Evolutionary conservation across 2,329 filamentous ascomycete species (phyloP).

Genomic region (Paecilomyces formosus): DNA sequence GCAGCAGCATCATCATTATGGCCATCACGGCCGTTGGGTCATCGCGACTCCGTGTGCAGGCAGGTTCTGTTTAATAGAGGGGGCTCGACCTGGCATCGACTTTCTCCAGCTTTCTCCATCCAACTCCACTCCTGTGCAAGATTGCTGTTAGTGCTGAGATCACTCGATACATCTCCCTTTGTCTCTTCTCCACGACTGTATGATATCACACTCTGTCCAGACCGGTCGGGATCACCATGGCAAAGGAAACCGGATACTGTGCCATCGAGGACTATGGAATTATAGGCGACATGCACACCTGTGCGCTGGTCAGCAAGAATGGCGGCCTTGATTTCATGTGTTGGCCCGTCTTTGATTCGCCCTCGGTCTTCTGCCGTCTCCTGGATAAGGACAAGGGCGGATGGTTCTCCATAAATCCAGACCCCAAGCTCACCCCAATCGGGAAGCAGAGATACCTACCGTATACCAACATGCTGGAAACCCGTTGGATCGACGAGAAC

Average conservation of each 20-base stretch:
- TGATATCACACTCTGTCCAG: background rate
- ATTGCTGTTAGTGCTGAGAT: background rate
- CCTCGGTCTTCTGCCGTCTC: conserved; percentile 65
- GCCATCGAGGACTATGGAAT: conserved; percentile 69
- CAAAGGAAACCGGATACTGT: conserved; percentile 13
- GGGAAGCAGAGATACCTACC: conserved; percentile 74
- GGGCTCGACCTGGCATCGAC: background rate
- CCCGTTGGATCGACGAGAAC: conserved; percentile 68
- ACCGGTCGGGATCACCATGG: background rate
- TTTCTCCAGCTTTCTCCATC: background rate
- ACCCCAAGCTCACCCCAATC: conserved; percentile 46
- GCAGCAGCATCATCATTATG: background rate
- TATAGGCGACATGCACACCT: conserved; percentile 74
- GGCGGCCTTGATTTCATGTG: conserved; percentile 73
- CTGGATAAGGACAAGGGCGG: conserved; percentile 69
- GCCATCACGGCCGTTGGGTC: background rate
- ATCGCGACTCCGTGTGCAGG: background rate
- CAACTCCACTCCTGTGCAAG: background rate
- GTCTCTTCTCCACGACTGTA: background rate
- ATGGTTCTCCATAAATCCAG: conserved; percentile 57
- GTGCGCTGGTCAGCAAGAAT: conserved; percentile 65
- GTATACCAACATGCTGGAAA: conserved; percentile 67
- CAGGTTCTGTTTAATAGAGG: background rate
- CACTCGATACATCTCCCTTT: background rate
- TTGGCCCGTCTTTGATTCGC: conserved; percentile 75